Percentiles rank a stretch among this genome's conserved stretches.
phyloP scores from a whole-genome alignment of 371 early-diverging fungal genomes.

The Zychaea mexicana region DNA sequence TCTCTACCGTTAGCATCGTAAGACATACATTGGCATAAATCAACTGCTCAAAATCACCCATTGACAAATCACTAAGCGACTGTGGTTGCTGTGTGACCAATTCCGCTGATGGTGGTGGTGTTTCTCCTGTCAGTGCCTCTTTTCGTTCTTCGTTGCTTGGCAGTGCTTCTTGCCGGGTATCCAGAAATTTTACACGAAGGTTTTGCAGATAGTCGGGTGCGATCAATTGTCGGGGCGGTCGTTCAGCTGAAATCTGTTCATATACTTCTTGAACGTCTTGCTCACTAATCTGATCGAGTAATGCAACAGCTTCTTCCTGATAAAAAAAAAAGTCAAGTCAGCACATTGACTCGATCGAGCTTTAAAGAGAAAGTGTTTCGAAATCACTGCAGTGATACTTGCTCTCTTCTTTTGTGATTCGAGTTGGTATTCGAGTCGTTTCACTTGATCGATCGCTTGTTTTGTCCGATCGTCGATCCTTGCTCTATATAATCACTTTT shows the following conservation, averaged over 20 bases:
- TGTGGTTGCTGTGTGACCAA: background rate
- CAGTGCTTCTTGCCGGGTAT: conserved; percentile 31
- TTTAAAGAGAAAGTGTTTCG: too few species aligned
- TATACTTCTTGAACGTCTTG: conserved; percentile 33
- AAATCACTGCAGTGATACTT: background rate
- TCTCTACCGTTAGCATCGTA: background rate
- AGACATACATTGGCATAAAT: conserved; percentile 67
- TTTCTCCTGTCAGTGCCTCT: background rate
- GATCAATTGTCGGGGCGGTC: conserved; percentile 26
- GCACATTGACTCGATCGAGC: too few species aligned
- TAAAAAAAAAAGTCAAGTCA: background rate
- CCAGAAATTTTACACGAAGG: conserved; percentile 43
- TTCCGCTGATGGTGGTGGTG: background rate
- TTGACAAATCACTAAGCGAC: background rate
- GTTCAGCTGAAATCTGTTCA: conserved; percentile 31
- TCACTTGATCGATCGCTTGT: conserved; percentile 33
- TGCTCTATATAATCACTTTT: background rate
- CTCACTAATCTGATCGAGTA: conserved; percentile 23
- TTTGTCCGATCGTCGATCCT: conserved; percentile 27
- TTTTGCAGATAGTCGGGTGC: conserved; percentile 47
- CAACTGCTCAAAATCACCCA: conserved; percentile 59
- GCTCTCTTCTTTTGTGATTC: conserved; percentile 27
- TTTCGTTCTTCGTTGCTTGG: background rate
- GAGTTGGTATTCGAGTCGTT: conserved; percentile 27
- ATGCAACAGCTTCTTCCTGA: conserved; percentile 4